Percentiles rank a stretch among this genome's conserved stretches.
phyloP scores from a whole-genome alignment of 805 yeast genomes.

The Metschnikowia lochheadii region DNA sequence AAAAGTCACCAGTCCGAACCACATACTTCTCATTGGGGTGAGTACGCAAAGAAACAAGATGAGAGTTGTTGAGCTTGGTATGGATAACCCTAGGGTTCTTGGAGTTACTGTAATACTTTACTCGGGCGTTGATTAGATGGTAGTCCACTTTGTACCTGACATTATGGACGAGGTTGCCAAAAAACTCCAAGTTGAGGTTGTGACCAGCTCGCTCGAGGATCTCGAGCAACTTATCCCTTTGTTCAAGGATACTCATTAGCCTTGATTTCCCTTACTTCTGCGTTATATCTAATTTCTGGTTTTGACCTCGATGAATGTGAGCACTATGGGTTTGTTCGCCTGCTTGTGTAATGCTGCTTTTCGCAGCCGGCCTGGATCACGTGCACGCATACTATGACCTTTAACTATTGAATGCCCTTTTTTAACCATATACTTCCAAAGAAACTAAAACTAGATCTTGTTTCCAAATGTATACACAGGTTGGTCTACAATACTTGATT shows the following conservation, averaged over 20 bases:
- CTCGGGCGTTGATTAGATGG: constrained; percentile 31
- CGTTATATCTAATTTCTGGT: neutral
- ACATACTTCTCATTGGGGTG: constrained; percentile 30
- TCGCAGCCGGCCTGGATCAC: constrained; percentile 3
- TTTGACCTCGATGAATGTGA: neutral
- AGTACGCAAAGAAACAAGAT: constrained; percentile 37
- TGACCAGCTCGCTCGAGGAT: constrained; percentile 11
- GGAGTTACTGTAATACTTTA: constrained; percentile 36
- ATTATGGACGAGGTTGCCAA: constrained; percentile 19
- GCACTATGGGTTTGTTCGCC: neutral
- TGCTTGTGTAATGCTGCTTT: constrained; percentile 6
- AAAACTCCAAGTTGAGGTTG: constrained; percentile 8
- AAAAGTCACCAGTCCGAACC: constrained; percentile 30
- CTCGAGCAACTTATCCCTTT: constrained; percentile 7
- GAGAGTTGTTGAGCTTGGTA: constrained; percentile 28
- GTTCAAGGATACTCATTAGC: constrained; percentile 4
- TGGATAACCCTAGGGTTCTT: constrained; percentile 37
- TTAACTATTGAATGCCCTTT: no score
- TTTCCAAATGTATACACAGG: no score
- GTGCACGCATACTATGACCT: neutral
- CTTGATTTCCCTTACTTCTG: neutral
- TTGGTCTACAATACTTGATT: no score
- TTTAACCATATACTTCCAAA: no score
- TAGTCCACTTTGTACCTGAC: constrained; percentile 32
- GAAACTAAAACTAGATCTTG: no score